A percentile compares a stretch with the other conserved stretches of the same genome.
phyloP scores from a whole-genome alignment of 2,329 filamentous ascomycete genomes.

The Cadophora sp. region DNA sequence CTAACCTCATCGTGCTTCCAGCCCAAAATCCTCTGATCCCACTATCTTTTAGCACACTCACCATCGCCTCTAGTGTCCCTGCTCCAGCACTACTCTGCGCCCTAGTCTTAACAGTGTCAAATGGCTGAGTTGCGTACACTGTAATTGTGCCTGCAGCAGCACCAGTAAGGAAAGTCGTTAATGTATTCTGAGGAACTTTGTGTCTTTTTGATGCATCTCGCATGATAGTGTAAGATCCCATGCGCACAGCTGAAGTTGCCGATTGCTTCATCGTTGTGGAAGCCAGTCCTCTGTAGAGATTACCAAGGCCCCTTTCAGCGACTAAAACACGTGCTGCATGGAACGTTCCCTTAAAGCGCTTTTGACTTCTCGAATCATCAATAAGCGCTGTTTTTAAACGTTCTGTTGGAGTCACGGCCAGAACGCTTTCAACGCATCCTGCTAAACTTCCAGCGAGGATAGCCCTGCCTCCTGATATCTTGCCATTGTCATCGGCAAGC shows the following conservation, averaged over 20 bases:
- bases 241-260: slow-evolving; percentile 53
- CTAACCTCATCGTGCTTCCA: slow-evolving; percentile 71
- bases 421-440: slow-evolving; percentile 65
- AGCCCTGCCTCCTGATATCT: slow-evolving; percentile 60
- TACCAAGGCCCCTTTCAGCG: no score
- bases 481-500: slow-evolving; percentile 58
- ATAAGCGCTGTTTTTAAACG: slow-evolving; percentile 70
- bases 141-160: slow-evolving; percentile 66
- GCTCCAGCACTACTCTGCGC: slow-evolving; percentile 65
- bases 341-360: no score
- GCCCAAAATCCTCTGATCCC: slow-evolving; percentile 69
- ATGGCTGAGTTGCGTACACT: slow-evolving; percentile 64
- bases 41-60: slow-evolving; percentile 59
- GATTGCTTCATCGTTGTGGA: slow-evolving; percentile 57
- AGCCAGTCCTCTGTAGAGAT: slow-evolving; percentile 53
- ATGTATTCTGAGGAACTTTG: slow-evolving; percentile 47
- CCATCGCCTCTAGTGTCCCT: slow-evolving; percentile 62
- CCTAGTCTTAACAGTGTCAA: slow-evolving; percentile 65
- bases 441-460: slow-evolving; percentile 70
- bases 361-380: slow-evolving; percentile 41
- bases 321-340: no score
- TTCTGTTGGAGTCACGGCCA: slow-evolving; percentile 73
- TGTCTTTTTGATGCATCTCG: slow-evolving; percentile 53
- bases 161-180: slow-evolving; percentile 66
- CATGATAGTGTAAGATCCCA: slow-evolving; percentile 57